phyloP scores from a whole-genome alignment of 345 rosid genomes.

The Eucalyptus rudis region DNA sequence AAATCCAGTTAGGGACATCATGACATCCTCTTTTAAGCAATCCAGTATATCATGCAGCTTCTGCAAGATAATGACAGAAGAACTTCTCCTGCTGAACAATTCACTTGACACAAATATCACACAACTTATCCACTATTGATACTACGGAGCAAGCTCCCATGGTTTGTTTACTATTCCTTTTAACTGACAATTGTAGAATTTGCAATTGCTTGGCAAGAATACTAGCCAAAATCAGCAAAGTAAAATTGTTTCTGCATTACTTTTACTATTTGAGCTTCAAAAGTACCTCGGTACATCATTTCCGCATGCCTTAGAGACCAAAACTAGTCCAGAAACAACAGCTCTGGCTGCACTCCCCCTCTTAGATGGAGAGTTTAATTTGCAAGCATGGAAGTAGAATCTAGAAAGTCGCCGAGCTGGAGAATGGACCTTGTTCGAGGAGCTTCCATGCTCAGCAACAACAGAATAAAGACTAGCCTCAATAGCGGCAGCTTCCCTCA shows the following conservation, averaged over 20 bases:
- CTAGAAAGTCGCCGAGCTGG: slow-evolving; percentile 90
- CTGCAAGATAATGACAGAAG: neutral
- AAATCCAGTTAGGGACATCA: neutral
- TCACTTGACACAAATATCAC: neutral
- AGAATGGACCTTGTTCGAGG: slow-evolving; percentile 67
- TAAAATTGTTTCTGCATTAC: neutral
- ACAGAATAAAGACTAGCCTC: slow-evolving; percentile 86
- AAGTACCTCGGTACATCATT: slow-evolving; percentile 84
- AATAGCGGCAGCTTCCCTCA: slow-evolving; percentile 81
- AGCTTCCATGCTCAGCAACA: slow-evolving; percentile 88
- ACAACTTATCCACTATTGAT: neutral
- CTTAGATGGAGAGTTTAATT: slow-evolving; percentile 29
- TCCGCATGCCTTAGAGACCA: slow-evolving; percentile 93
- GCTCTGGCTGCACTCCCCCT: slow-evolving; percentile 66
- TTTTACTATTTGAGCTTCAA: neutral
- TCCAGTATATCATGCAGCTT: neutral
- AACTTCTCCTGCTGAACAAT: neutral
- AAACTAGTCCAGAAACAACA: slow-evolving; percentile 63
- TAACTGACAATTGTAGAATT: neutral
- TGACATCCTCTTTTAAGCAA: neutral
- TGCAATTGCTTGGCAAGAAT: neutral
- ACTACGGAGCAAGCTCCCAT: neutral
- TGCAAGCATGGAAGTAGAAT: slow-evolving; percentile 74
- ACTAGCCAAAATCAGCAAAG: neutral
- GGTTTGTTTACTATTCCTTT: neutral